Conservation (phyloP, 805 yeast genomes). For the Nakazawaea sp. region DNA sequence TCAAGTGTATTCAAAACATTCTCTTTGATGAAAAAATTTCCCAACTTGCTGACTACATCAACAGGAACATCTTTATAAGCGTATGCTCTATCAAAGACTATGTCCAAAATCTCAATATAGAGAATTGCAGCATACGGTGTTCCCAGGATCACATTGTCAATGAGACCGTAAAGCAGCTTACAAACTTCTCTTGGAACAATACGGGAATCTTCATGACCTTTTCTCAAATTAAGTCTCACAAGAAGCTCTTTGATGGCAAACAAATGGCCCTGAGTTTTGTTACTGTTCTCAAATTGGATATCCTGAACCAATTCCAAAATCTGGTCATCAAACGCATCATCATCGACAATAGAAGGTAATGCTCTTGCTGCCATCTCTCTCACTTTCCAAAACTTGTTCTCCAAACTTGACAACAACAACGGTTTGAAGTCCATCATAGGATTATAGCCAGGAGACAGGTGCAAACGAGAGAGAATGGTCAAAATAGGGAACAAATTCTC, state of each 20-base stretch:
- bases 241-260: slow-evolving; percentile 38
- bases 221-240: slow-evolving; percentile 8
- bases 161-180: slow-evolving; percentile 5
- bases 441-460: slow-evolving; percentile 48
- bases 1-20: slow-evolving; percentile 23
- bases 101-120: slow-evolving; percentile 21
- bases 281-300: slow-evolving; percentile 23
- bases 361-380: slow-evolving; percentile 83
- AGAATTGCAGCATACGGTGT: slow-evolving; percentile 27
- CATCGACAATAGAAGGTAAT: slow-evolving; percentile 40
- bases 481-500: slow-evolving; percentile 73
- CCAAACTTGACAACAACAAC: slow-evolving; percentile 39
- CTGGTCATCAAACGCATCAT: slow-evolving; percentile 23
- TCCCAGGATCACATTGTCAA: slow-evolving; percentile 13
- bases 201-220: slow-evolving; percentile 3
- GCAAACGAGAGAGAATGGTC: slow-evolving; percentile 62
- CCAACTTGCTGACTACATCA: slow-evolving; percentile 18
- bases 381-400: slow-evolving; percentile 66
- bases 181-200: slow-evolving; percentile 9
- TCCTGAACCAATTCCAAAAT: slow-evolving; percentile 19
- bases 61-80: slow-evolving; percentile 4
- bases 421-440: slow-evolving; percentile 48
- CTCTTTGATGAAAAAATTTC: slow-evolving; percentile 28
- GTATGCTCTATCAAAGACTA: slow-evolving; percentile 12
- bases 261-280: slow-evolving; percentile 53